Conservation (phyloP, 139 green algal genomes). For the Chloropicon primus region DNA sequence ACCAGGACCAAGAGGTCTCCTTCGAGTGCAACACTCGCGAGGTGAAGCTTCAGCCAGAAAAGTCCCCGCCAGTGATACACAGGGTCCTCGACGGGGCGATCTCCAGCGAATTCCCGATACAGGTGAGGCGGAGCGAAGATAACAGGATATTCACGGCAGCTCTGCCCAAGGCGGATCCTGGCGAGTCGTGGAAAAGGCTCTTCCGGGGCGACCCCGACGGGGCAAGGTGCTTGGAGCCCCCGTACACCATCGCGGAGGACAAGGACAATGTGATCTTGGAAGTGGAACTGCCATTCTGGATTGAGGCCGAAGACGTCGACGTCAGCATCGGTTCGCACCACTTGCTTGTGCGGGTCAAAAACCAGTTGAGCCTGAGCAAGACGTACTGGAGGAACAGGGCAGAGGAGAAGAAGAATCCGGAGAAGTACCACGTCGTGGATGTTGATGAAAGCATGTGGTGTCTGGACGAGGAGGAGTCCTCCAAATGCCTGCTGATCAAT, state of each 20-base stretch:
- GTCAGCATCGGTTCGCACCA: conserved; percentile 20
- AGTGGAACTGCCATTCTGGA: conserved; percentile 53
- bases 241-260: conserved; percentile 21
- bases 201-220: conserved; percentile 47
- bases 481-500: conserved; percentile 28
- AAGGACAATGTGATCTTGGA: conserved; percentile 43
- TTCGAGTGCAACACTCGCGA: conserved; percentile 20
- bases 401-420: conserved; percentile 16
- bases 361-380: conserved; percentile 24
- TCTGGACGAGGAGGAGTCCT: conserved; percentile 33
- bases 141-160: conserved; percentile 28
- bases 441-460: conserved; percentile 30
- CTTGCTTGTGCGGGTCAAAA: conserved; percentile 28
- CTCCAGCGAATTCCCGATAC: conserved; percentile 17
- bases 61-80: conserved; percentile 40
- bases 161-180: conserved; percentile 31
- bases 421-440: conserved; percentile 18
- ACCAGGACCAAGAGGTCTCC: conserved; percentile 26
- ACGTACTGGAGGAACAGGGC: conserved; percentile 40
- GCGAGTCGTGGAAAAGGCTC: conserved; percentile 29
- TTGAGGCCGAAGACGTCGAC: conserved; percentile 37
- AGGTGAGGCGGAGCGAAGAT: conserved; percentile 28
- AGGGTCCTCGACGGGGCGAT: conserved; percentile 23
- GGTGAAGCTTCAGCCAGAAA: conserved; percentile 37
- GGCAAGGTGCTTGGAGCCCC: conserved; percentile 22